Evolutionary conservation across 2,329 filamentous ascomycete species (phyloP).

Genomic region (Xylaria sp.): DNA sequence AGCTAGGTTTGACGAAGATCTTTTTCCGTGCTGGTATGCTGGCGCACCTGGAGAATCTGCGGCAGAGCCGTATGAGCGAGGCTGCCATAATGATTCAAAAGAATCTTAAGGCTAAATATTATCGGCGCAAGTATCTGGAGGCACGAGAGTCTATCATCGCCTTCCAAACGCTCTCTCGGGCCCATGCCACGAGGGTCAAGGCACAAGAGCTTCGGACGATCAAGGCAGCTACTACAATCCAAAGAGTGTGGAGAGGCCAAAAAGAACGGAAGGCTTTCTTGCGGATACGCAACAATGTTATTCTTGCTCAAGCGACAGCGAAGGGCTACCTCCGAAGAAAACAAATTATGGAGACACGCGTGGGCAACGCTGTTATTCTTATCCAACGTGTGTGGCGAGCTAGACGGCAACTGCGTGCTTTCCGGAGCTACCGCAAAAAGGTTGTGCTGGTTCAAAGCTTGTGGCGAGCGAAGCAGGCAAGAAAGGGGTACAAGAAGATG

Average conservation of each 20-base stretch:
- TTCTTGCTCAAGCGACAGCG: slow-evolving; percentile 87
- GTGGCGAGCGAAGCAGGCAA: slow-evolving; percentile 87
- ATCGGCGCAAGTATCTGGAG: slow-evolving; percentile 89
- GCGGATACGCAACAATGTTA: slow-evolving; percentile 81
- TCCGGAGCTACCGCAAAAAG: slow-evolving; percentile 91
- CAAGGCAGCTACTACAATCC: slow-evolving; percentile 92
- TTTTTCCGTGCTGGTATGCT: slow-evolving; percentile 99
- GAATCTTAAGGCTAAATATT: slow-evolving; percentile 95
- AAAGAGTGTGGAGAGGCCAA: slow-evolving; percentile 92
- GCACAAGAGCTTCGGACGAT: slow-evolving; percentile 84
- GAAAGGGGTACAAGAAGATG: slow-evolving; percentile 86
- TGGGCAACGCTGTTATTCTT: slow-evolving; percentile 88
- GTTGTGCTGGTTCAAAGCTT: slow-evolving; percentile 90
- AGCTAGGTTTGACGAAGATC: slow-evolving; percentile 97
- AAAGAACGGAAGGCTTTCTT: slow-evolving; percentile 87
- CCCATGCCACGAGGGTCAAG: slow-evolving; percentile 78
- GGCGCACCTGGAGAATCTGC: slow-evolving; percentile 93
- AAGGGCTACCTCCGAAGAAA: slow-evolving; percentile 93
- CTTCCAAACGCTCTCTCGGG: slow-evolving; percentile 82
- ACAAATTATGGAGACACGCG: slow-evolving; percentile 91
- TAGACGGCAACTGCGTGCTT: slow-evolving; percentile 79
- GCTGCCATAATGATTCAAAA: slow-evolving; percentile 99
- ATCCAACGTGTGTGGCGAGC: slow-evolving; percentile 94
- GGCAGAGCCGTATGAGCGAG: slow-evolving; percentile 89
- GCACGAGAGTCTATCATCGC: slow-evolving; percentile 82